Base-by-base conservation (phyloP, 2,329 filamentous ascomycete species). In the Hypoxylon sp. region DNA sequence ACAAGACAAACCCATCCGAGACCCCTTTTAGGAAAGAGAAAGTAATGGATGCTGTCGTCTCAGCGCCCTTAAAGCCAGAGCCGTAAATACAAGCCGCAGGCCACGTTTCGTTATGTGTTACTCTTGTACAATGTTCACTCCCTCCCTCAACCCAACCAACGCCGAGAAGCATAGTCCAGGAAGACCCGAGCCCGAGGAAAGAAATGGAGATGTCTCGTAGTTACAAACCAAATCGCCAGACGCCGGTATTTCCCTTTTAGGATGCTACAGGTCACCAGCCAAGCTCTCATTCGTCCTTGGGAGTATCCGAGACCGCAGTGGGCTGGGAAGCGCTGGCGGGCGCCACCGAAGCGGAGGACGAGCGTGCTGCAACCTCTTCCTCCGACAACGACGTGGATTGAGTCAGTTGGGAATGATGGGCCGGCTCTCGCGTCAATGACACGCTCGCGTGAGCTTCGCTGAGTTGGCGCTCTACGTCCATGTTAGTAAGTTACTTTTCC, bases 381-480 rank as follows among this genome's bases (percentile, higher is more conserved):
- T 79, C 79, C 3, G 73, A 78, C 2, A 75, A 67, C 0, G 79
- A 81, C 13, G 78, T 78, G 2, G 81, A 78, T 13, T 77, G 77
- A 8, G 75, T 78, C 33, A 85, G 71, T 11, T 79, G 75, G 1
- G 82, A 85, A 18, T 77, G 75, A 21, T 79, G 75, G n/a, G 75
- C 65, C 3, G 82, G 81, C 59, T 83, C 81, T 33, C 75, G 74
- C n/a, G 77, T 78, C 6, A 76, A 64, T 4, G 71, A 43, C 52
- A 71, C 45, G 56, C 65, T 60, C 52, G 73, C 69, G n/a, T 73
- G 69, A 10, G 74, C 38, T n/a, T 84, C 81, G 21, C 72, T 70
- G 3, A 85, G 70, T 67, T 84, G 81, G 57, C 82, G 81, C 68
- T 85, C 82, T 84, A 58, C 26, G 23, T 10, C 21, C 2, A 26